phyloP scores from a whole-genome alignment of 2,329 filamentous ascomycete species.

The Xylaria hypoxylon region DNA sequence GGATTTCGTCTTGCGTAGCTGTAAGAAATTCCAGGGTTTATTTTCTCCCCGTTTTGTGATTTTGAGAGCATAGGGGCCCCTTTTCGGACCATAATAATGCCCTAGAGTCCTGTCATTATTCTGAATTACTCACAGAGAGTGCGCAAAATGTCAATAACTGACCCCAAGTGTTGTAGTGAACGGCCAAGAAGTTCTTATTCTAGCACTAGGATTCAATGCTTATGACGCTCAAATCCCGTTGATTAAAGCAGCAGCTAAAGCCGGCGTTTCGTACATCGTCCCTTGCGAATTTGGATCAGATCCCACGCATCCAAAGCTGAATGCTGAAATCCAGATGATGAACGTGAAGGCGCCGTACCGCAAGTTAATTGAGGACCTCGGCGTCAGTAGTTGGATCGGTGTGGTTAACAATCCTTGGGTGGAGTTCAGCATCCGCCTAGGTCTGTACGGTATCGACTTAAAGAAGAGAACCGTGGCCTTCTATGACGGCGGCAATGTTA shows the following conservation, averaged over 20 bases:
- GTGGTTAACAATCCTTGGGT: conserved; percentile 52
- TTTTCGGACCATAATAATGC: not conserved
- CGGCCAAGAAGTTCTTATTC: conserved; percentile 52
- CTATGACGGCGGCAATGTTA: conserved; percentile 48
- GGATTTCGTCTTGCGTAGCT: conserved; percentile 44
- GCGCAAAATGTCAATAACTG: not conserved
- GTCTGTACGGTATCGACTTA: conserved; percentile 51
- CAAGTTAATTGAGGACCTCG: conserved; percentile 48
- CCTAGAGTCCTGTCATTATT: too few species aligned
- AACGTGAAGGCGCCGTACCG: conserved; percentile 45
- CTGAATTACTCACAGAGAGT: not conserved
- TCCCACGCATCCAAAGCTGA: conserved; percentile 39
- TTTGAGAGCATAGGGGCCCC: not conserved
- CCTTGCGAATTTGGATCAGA: conserved; percentile 52
- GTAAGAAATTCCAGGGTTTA: not conserved
- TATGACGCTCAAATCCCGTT: conserved; percentile 44
- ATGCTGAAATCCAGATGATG: conserved; percentile 41
- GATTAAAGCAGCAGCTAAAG: conserved; percentile 51
- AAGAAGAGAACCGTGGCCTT: conserved; percentile 48
- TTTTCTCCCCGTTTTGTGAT: too few species aligned
- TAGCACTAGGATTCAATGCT: conserved; percentile 44
- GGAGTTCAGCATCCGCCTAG: conserved; percentile 48
- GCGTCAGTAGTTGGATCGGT: conserved; percentile 50
- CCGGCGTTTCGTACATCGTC: conserved; percentile 50
- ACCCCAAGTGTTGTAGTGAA: conserved; percentile 35